Base-by-base conservation (phyloP, 1,284 basidiomycete genomes). In the Cryptococcus sp. region DNA sequence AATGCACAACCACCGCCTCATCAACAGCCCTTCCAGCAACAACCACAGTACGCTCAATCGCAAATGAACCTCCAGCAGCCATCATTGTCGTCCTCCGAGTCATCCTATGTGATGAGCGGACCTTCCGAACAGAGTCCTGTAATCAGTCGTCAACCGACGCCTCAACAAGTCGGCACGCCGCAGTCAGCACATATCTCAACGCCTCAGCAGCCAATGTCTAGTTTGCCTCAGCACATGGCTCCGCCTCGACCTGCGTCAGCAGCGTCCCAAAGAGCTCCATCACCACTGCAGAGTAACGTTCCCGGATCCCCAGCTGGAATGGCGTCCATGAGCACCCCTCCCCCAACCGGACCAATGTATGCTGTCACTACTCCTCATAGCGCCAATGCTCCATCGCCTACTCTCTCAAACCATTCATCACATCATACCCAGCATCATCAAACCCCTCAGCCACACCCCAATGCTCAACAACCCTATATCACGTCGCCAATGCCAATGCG, bases 141-240 rank as follows among this genome's bases (percentile, higher is more conserved):
- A 11, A 52, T 57, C 17, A 27, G 52, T 41, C 58, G 58, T 6
- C 64, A 63, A 47, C 47, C 54, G 5, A 61, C 54, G n/a, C 62
- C 65, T 11, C 47, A 43, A 30, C 56, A 57, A 40, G 45, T 47
- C n/a, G 42, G 52, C 39, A 45, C 62, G 30, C 53, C 57, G 19
- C 72, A 71, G 41, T 62, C 66, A 27, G 57, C 60, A 35, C 65
- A 69, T 22, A 55, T 59, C 16, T 58, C 60, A 25, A 64, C 61
- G 42, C 60, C 56, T 45, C 67, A 71, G 39, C 57, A 53, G 19
- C 65, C 62, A 10, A 45, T 69, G 22, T 76, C 73, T 4, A 66
- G 67, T 52, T 49, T 77, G 25, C 75, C 75, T 10, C 72, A 70
- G 51, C 73, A 77, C 52, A 71, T 77, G 72, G 70, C 63, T 7